Percentiles rank a stretch among this genome's conserved stretches.
These are phyloP conservation scores for Ophiocordyceps camponoti-rufipedis DNA, from an alignment of 2,329 filamentous ascomycete species.

Conservation along the genomic window DNA sequence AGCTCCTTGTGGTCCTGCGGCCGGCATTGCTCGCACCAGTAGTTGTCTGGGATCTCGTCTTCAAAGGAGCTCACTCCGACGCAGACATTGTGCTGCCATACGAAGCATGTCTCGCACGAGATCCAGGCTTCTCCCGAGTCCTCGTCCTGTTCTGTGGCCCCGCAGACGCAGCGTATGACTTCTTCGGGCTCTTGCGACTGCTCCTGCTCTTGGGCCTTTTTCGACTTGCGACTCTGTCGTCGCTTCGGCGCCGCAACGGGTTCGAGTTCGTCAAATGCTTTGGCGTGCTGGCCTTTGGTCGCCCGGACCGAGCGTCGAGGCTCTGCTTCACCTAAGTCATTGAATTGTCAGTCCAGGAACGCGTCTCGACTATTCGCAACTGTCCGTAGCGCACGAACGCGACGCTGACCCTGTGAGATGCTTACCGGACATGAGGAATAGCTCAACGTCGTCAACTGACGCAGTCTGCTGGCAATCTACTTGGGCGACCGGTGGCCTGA, in stretches of 20 bases:
- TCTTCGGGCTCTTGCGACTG: conserved; percentile 41
- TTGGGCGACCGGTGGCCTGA: conserved; percentile 6
- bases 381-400: too few species aligned
- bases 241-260: conserved; percentile 33
- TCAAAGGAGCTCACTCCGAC: conserved; percentile 68
- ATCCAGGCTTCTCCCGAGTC: conserved; percentile 88
- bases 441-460: conserved; percentile 1
- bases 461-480: conserved; percentile 7
- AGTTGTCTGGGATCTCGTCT: conserved; percentile 63
- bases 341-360: conserved; percentile 3
- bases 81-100: conserved; percentile 96
- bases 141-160: conserved; percentile 68
- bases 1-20: conserved; percentile 72
- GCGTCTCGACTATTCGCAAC: not conserved
- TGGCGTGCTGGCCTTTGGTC: conserved; percentile 90
- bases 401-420: conserved; percentile 1
- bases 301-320: conserved; percentile 85
- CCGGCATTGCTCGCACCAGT: conserved; percentile 82
- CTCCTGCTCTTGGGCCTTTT: conserved; percentile 45
- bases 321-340: conserved; percentile 38
- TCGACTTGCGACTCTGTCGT: conserved; percentile 28
- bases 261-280: conserved; percentile 65
- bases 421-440: conserved; percentile 17
- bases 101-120: conserved; percentile 78
- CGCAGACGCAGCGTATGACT: conserved; percentile 85